phyloP scores from a whole-genome alignment of 2,329 filamentous ascomycete genomes.

The Arachnopeziza araneosa region DNA sequence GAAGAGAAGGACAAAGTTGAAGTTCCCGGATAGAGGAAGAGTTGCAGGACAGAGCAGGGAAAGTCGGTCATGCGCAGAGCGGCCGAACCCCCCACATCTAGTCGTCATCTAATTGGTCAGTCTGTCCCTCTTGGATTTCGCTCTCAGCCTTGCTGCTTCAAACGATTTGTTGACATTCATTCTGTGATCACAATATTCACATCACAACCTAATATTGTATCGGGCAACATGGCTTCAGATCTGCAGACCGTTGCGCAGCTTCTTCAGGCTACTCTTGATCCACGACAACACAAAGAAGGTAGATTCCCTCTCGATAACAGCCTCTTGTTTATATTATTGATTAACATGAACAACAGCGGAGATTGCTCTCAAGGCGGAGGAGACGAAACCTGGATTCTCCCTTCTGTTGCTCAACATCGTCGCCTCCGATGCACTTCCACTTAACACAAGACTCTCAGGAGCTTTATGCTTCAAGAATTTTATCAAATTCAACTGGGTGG shows the following conservation, averaged over 20 bases:
- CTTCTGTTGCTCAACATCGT: conserved; percentile 86
- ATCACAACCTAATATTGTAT: neutral
- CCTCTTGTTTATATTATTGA: conserved; percentile 21
- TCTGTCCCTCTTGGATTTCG: too few relatives aligned
- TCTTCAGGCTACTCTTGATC: conserved; percentile 86
- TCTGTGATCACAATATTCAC: neutral
- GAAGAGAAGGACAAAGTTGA: neutral
- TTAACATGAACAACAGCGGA: conserved; percentile 57
- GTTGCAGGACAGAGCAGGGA: neutral
- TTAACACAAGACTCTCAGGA: conserved; percentile 77
- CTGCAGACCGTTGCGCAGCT: conserved; percentile 68
- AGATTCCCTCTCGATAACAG: conserved; percentile 27
- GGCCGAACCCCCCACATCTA: too few relatives aligned
- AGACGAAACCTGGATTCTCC: conserved; percentile 82
- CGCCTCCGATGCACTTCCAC: conserved; percentile 63
- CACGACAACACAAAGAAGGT: conserved; percentile 86
- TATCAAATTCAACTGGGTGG: conserved; percentile 87
- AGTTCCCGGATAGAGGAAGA: neutral
- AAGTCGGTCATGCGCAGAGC: neutral
- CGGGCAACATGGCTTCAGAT: conserved; percentile 51
- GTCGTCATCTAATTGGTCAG: too few relatives aligned
- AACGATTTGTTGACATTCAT: neutral
- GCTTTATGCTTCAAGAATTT: conserved; percentile 99
- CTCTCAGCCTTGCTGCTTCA: neutral
- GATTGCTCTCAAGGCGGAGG: conserved; percentile 68